These are phyloP conservation scores for Taphrina deformans DNA, from an alignment of 1,139 yeast species.

Conservation along the genomic window DNA sequence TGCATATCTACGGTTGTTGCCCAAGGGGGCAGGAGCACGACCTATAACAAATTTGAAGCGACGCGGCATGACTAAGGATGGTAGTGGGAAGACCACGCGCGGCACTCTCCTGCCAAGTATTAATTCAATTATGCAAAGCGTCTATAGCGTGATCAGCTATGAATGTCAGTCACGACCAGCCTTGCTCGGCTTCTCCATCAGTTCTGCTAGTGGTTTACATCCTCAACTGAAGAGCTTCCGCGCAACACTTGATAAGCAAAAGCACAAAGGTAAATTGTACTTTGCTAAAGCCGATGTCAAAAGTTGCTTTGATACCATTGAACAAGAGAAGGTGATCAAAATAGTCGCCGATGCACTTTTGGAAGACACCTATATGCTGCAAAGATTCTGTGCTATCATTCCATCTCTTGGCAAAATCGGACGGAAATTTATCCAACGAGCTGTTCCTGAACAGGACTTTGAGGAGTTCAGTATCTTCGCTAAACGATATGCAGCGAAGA, in stretches of 20 bases:
- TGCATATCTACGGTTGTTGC: conserved; percentile 42
- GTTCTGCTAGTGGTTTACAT: conserved; percentile 28
- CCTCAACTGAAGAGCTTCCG: conserved; percentile 14
- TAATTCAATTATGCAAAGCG: conserved; percentile 32
- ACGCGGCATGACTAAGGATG: conserved; percentile 15
- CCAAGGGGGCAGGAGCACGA: conserved; percentile 42
- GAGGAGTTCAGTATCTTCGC: conserved; percentile 27
- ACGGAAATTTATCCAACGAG: conserved; percentile 19
- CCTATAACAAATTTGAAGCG: conserved; percentile 42
- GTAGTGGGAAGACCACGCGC: neutral
- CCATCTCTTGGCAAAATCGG: conserved; percentile 18
- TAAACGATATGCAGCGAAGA: neutral
- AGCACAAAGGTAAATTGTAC: conserved; percentile 46
- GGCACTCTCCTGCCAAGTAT: conserved; percentile 27
- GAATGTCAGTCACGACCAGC: conserved; percentile 42
- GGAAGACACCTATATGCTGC: conserved; percentile 35
- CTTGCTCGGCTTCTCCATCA: conserved; percentile 37
- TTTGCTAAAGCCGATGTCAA: conserved; percentile 74
- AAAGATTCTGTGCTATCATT: conserved; percentile 27
- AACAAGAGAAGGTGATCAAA: conserved; percentile 32
- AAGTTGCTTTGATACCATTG: conserved; percentile 69
- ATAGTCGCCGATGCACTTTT: conserved; percentile 13
- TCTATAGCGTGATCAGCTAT: conserved; percentile 24
- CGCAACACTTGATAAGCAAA: conserved; percentile 1
- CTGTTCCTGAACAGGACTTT: conserved; percentile 15